phyloP scores from a whole-genome alignment of 2,329 filamentous ascomycete genomes.

The Alternaria arbusti region DNA sequence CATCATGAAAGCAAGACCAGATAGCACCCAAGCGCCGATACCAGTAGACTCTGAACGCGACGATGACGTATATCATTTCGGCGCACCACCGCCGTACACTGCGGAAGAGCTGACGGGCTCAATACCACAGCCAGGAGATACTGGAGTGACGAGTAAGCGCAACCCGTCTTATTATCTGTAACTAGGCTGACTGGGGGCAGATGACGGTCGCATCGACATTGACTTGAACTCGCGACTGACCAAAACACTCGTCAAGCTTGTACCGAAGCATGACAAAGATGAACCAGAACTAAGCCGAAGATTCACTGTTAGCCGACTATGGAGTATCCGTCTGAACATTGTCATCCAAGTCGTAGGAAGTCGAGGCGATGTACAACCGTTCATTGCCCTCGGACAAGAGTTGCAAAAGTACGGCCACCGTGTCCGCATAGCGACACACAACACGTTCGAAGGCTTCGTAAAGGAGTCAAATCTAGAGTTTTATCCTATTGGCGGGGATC shows the following conservation, averaged over 20 bases:
- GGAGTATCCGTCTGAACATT: constrained; percentile 52
- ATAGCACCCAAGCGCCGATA: constrained; percentile 1
- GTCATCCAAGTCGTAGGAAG: constrained; percentile 63
- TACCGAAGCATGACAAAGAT: constrained; percentile 16
- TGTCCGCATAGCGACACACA: constrained; percentile 36
- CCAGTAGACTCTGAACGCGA: neutral
- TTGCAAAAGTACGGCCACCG: constrained; percentile 46
- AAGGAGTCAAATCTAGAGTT: constrained; percentile 43
- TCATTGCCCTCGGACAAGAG: constrained; percentile 62
- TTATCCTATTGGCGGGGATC: constrained; percentile 42
- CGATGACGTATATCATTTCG: neutral
- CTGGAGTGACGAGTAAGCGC: constrained; percentile 15
- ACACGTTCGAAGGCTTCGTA: constrained; percentile 21
- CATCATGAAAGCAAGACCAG: neutral
- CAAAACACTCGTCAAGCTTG: constrained; percentile 25
- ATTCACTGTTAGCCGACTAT: neutral
- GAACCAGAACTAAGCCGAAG: constrained; percentile 1
- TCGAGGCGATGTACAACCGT: constrained; percentile 64
- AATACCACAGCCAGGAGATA: constrained; percentile 16
- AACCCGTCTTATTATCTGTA: too few relatives aligned
- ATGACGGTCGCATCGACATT: constrained; percentile 35
- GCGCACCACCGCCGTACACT: constrained; percentile 4
- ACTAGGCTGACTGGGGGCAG: constrained; percentile 10
- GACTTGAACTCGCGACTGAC: constrained; percentile 31
- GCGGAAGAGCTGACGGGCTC: neutral